These are phyloP conservation scores for Spathaspora arborariae DNA, from an alignment of 805 yeast species.

Conservation along the genomic window DNA sequence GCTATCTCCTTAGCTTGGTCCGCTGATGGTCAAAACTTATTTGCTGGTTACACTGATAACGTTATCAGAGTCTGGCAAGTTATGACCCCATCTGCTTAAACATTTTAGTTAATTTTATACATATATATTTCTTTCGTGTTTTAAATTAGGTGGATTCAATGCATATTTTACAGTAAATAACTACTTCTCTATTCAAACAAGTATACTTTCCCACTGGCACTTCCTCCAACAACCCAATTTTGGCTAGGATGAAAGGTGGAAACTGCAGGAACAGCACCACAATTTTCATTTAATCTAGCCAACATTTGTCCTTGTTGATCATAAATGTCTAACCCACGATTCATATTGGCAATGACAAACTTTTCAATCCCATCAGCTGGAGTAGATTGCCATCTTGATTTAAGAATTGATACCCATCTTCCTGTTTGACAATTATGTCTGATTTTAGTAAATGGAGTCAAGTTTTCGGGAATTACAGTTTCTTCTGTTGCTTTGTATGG, in stretches of 20 bases:
- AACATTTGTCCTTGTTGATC: conserved; percentile 71
- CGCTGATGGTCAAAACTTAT: conserved; percentile 98
- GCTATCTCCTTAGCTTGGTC: conserved; percentile 99
- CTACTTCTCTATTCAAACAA: conserved; percentile 38
- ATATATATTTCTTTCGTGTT: conserved; percentile 1
- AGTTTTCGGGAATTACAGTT: conserved; percentile 27
- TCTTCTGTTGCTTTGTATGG: conserved; percentile 11
- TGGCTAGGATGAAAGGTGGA: conserved; percentile 75
- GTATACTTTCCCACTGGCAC: conserved; percentile 87
- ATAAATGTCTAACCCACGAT: conserved; percentile 78
- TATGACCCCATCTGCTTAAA: conserved; percentile 72
- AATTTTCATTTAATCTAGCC: conserved; percentile 65
- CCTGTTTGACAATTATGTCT: conserved; percentile 96
- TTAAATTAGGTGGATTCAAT: conserved; percentile 4
- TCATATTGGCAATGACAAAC: conserved; percentile 93
- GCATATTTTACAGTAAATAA: background rate
- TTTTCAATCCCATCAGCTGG: conserved; percentile 74
- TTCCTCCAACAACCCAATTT: conserved; percentile 92
- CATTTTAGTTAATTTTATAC: background rate
- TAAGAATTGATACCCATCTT: conserved; percentile 90
- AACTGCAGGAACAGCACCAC: conserved; percentile 94
- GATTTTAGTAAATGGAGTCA: conserved; percentile 61
- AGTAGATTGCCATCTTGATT: conserved; percentile 78
- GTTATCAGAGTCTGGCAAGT: conserved; percentile 99
- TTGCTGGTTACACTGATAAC: conserved; percentile 99